A percentile compares a stretch with the other conserved stretches of the same genome.
These are phyloP conservation scores for Melastoma malabathricum DNA, from an alignment of 345 rosid genomes.

Conservation along the genomic window DNA sequence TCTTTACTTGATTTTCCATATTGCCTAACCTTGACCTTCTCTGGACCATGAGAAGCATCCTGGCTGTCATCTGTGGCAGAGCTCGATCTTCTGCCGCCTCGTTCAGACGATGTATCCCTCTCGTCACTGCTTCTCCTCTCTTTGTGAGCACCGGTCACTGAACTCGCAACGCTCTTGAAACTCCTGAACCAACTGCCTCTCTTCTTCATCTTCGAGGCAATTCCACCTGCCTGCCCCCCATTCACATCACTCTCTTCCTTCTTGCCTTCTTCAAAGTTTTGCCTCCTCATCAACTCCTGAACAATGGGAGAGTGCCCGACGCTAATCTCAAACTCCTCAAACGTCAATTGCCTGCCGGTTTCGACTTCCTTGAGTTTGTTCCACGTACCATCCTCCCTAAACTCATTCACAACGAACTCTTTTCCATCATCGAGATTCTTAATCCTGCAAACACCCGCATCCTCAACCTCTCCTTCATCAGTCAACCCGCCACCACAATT, in stretches of 20 bases:
- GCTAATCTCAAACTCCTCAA: conserved; percentile 83
- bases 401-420: conserved; percentile 79
- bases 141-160: conserved; percentile 29
- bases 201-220: conserved; percentile 49
- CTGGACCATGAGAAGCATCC: conserved; percentile 74
- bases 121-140: conserved; percentile 93
- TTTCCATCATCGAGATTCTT: conserved; percentile 85
- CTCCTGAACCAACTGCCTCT: conserved; percentile 75
- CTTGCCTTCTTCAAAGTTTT: conserved; percentile 63
- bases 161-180: conserved; percentile 57
- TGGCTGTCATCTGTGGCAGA: conserved; percentile 96
- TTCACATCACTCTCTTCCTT: conserved; percentile 30
- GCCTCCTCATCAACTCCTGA: conserved; percentile 93
- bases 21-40: conserved; percentile 75
- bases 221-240: conserved; percentile 18
- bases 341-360: conserved; percentile 73
- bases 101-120: conserved; percentile 77
- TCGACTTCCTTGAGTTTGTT: conserved; percentile 79
- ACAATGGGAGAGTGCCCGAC: conserved; percentile 95
- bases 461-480: conserved; percentile 3
- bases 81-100: conserved; percentile 85
- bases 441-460: conserved; percentile 44
- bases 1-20: conserved; percentile 79
- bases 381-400: conserved; percentile 56
- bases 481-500: conserved; percentile 13